These are phyloP conservation scores for Brassica rapa DNA, from an alignment of 345 rosid genomes.

Conservation along the genomic window DNA sequence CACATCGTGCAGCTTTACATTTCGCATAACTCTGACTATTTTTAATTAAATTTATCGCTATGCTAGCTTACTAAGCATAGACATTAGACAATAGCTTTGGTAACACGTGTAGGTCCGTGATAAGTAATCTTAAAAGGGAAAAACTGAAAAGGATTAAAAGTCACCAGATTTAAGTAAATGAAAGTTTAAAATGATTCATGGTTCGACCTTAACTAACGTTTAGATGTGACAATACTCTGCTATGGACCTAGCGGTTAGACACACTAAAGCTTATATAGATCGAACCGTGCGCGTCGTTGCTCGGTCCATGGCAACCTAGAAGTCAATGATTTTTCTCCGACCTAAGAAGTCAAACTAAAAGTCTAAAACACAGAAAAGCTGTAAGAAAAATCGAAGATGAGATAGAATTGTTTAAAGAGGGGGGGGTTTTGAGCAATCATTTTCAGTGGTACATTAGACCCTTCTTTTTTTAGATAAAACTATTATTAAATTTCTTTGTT, in stretches of 20 bases:
- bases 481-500: conserved; percentile 15
- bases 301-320: conserved; percentile 20
- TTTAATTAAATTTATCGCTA: neutral
- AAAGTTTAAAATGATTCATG: neutral
- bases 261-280: neutral
- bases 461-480: conserved; percentile 23
- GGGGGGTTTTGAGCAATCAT: conserved; percentile 16
- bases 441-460: conserved; percentile 15
- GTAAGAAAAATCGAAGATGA: neutral
- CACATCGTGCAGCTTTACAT: conserved; percentile 32
- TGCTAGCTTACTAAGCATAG: neutral
- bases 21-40: conserved; percentile 21
- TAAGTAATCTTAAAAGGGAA: neutral
- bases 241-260: conserved; percentile 3
- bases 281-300: conserved; percentile 1
- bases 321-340: conserved; percentile 5
- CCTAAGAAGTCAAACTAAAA: conserved; percentile 20
- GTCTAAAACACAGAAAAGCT: conserved; percentile 2
- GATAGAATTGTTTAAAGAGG: neutral
- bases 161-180: neutral
- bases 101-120: conserved; percentile 4
- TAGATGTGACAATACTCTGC: neutral
- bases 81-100: neutral
- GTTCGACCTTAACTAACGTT: neutral
- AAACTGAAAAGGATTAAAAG: neutral